These are phyloP conservation scores for Sphaerobolus stellatus DNA, from an alignment of 1,284 basidiomycete genomes.

Conservation along the genomic window DNA sequence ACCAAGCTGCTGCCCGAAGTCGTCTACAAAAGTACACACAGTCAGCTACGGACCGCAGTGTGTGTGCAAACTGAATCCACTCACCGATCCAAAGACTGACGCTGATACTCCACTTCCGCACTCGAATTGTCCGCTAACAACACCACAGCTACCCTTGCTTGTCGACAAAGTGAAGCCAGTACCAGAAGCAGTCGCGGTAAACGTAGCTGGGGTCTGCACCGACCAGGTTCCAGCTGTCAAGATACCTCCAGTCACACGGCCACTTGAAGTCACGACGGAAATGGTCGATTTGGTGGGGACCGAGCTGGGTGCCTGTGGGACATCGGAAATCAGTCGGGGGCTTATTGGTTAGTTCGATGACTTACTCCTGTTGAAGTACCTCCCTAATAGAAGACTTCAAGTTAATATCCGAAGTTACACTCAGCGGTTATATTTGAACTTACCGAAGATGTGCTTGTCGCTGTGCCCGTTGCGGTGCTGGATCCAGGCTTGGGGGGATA, in stretches of 20 bases:
- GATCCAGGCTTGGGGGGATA: conserved; percentile 59
- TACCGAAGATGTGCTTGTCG: conserved; percentile 22
- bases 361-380: background rate
- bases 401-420: too few relatives aligned
- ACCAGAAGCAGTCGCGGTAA: conserved; percentile 38
- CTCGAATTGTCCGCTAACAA: conserved; percentile 39
- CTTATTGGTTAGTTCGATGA: background rate
- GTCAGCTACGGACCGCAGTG: conserved; percentile 6
- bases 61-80: background rate
- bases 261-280: conserved; percentile 13
- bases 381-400: background rate
- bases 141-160: conserved; percentile 51
- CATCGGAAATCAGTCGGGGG: background rate
- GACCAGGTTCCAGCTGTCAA: conserved; percentile 51
- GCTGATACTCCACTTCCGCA: conserved; percentile 48
- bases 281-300: conserved; percentile 20
- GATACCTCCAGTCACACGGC: conserved; percentile 40
- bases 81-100: conserved; percentile 26
- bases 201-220: conserved; percentile 49
- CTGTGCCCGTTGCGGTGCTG: background rate
- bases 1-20: conserved; percentile 48
- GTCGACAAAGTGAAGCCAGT: conserved; percentile 50
- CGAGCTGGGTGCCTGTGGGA: conserved; percentile 6
- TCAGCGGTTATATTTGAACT: too few relatives aligned
- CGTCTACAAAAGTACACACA: conserved; percentile 32